Evolutionary conservation across 2,329 filamentous ascomycete genomes (phyloP), one percentile per base, ranked within the genome.

Genomic region (Fusarium sp.): DNA sequence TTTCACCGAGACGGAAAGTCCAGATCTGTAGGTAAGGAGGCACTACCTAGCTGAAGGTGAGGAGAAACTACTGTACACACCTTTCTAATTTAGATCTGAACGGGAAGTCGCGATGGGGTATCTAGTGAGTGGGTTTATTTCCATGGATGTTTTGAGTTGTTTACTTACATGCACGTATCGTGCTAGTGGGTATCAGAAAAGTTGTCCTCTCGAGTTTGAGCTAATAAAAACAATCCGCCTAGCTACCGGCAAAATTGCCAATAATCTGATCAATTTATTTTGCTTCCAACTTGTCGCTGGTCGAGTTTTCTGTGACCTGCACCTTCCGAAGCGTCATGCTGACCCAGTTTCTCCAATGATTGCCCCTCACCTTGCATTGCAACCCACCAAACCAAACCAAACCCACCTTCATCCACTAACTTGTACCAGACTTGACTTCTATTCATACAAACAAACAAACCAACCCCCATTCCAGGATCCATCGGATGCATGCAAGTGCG

Each of bases 321-420:
- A 37, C 34, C 18, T 37, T 34, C 47, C 18, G 24, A 57, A 61
- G 69, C 68, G 68, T 71, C 68, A 71, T 71, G 34, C 61, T 71
- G 64, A 69, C 53, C 48, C 68, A 48, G 52, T 67, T 63, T 41
- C 49, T 29, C 24, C 49, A 52, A 52, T 37, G 29, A 51, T 48
- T 61, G 58, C 61, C 56, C 61, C 65, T 67, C 67, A 67, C 41
- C n/a, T 30, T 42, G 25, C 44, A 25, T 30, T 42, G 25, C 44
- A 25, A 27, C 44, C 22, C 34, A 41, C 18, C 25, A 13, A 22
- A 41, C 13, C n/a, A 34, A 52, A 37, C 16, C 32, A 27, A 20
- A 54, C 11, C 22, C 37, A 56, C 57, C 48, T 48, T 37, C 57
- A 62, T 58, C 57, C 51, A 32, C 42, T 53, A 49, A 58, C 37